Evolutionary conservation across 768 basidiomycete species (phyloP), one percentile per base, ranked within the genome.

Genomic region (Pleurotus djamor): DNA sequence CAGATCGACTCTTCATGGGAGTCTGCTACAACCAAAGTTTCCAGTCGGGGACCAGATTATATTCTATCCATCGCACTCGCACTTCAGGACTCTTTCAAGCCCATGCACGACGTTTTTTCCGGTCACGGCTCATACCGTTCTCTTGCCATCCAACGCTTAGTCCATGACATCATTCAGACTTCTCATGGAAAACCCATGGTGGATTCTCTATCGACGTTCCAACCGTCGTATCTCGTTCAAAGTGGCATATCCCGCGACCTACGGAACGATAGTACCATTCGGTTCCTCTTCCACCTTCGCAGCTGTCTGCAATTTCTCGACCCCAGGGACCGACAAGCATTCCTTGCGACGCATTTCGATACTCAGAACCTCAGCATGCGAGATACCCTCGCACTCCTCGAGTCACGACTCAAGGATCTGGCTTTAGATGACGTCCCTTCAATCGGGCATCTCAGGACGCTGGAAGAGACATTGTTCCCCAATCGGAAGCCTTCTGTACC

Each of bases 161-260:
- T 88, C 17, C 72, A 74, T 51, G 72, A 74, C 45, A 78, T 89
- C 51, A 74, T 91, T 52, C 68, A 72, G 59, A 73, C 73, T 54
- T 85, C 86, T n/a, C 72, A 74, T 33, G 72, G 81, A 34, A 72
- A 78, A 21, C 67, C 83, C 3, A 72, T 84, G 33, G 77, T 91
- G 5, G 91, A 94, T 67, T 89, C 91, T 6, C 76, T 92, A 12
- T 94, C 93, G 17, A 85, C 90, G 35, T 91, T 86, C 34, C 91
- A 94, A 50, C 90, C 92, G 5, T 94, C 92, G 2, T 92, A 85
- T 67, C 79, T 96, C 36, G 84, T 95, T 28, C 92, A 92, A 67
- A 83, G 79, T 48, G 92, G 92, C 4, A 71, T 79, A 7, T 88
- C 91, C 6, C 82, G 88, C 48, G 68, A 77, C 37, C 68, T 93